phyloP scores from a whole-genome alignment of 2,329 filamentous ascomycete species.

The Diaporthe caulivora region DNA sequence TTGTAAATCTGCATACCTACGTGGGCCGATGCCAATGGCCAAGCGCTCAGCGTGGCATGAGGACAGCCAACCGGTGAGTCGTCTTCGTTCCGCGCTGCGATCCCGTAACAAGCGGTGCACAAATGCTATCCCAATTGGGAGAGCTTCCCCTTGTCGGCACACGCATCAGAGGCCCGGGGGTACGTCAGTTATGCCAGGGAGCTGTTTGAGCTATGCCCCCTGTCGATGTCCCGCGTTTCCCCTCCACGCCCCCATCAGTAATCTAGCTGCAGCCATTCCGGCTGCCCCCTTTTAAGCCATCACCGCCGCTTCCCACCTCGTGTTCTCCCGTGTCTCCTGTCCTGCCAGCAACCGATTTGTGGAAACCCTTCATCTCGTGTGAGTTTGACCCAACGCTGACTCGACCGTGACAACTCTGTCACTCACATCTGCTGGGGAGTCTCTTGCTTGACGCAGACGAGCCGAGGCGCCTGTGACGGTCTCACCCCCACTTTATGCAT shows the following conservation, averaged over 20 bases:
- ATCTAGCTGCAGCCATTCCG: neutral
- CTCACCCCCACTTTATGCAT: neutral
- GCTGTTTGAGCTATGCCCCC: conserved; percentile 16
- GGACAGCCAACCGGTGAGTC: neutral
- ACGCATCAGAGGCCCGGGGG: neutral
- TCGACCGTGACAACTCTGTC: neutral
- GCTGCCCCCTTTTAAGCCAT: neutral
- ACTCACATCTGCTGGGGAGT: neutral
- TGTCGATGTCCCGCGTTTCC: conserved; percentile 7
- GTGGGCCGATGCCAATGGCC: conserved; percentile 22
- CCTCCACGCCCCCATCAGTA: conserved; percentile 1
- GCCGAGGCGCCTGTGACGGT: neutral
- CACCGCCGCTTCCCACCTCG: neutral
- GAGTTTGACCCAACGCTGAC: neutral
- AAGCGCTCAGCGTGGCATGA: conserved; percentile 1
- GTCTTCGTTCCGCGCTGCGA: neutral
- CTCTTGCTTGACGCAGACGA: neutral
- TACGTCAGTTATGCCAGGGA: conserved; percentile 29
- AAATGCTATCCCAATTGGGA: neutral
- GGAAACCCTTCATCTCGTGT: conserved; percentile 3
- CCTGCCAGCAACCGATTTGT: neutral
- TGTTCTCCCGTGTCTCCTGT: neutral
- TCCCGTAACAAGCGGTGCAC: conserved; percentile 10
- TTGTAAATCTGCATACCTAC: neutral
- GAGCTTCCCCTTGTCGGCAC: conserved; percentile 13